A percentile compares a stretch with the other conserved stretches of the same genome.
These are phyloP conservation scores for Raddia guianensis DNA, from an alignment of 176 grass and related monocot genomes.

Conservation along the genomic window DNA sequence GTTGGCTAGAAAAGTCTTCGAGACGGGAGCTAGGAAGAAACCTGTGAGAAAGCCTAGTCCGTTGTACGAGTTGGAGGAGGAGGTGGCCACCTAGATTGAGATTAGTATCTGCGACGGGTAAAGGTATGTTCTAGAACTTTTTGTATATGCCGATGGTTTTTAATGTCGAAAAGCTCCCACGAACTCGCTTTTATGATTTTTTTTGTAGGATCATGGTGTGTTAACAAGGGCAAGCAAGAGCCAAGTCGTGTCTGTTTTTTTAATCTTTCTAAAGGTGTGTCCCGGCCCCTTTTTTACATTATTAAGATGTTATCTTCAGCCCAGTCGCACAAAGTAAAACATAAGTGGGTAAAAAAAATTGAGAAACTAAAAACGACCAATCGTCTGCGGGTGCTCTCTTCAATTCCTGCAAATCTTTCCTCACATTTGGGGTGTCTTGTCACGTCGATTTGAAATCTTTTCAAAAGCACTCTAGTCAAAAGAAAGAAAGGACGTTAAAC, in stretches of 20 bases:
- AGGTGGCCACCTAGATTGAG: too few relatives aligned
- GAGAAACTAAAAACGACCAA: neutral
- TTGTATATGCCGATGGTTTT: too few relatives aligned
- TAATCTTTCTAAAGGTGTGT: constrained; percentile 12
- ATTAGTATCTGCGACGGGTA: too few relatives aligned
- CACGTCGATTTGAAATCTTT: constrained; percentile 2
- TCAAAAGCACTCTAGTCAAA: neutral
- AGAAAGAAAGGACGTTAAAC: neutral
- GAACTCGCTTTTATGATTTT: too few relatives aligned
- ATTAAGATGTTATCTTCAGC: neutral
- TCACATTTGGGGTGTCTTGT: neutral
- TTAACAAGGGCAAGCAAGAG: too few relatives aligned
- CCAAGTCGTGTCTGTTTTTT: neutral
- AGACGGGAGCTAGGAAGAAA: too few relatives aligned
- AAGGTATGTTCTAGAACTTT: too few relatives aligned
- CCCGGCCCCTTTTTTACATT: constrained; percentile 2
- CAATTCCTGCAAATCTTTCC: neutral
- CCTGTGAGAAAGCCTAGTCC: too few relatives aligned
- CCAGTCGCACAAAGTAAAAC: neutral
- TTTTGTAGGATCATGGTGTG: too few relatives aligned
- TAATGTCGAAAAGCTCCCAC: too few relatives aligned
- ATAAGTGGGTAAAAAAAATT: neutral
- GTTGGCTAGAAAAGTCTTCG: too few relatives aligned
- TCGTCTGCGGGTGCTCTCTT: neutral
- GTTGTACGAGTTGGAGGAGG: too few relatives aligned